These are phyloP conservation scores for Pluteus cervinus DNA, from an alignment of 768 basidiomycete species.

Conservation along the genomic window DNA sequence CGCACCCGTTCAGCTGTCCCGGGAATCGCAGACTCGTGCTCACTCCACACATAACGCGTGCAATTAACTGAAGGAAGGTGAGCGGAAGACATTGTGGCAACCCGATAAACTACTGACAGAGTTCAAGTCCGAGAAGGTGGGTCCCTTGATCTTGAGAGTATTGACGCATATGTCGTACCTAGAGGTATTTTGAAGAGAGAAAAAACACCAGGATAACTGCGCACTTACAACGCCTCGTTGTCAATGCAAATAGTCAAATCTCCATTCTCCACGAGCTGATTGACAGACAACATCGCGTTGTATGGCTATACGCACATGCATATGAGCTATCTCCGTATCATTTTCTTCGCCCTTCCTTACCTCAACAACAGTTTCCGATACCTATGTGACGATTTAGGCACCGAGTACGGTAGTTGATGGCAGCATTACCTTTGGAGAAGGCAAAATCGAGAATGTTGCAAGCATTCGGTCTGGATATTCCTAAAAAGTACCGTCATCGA, in stretches of 20 bases:
- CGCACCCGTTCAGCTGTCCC: conserved; percentile 86
- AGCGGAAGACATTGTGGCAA: conserved; percentile 1
- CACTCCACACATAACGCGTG: conserved; percentile 92
- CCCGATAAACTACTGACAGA: conserved; percentile 32
- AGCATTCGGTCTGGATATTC: conserved; percentile 54
- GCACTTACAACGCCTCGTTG: conserved; percentile 74
- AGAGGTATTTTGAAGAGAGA: not conserved
- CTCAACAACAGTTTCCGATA: conserved; percentile 55
- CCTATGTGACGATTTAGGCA: conserved; percentile 18
- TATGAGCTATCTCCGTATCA: conserved; percentile 29
- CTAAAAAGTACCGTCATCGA: conserved; percentile 18
- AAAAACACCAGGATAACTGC: not conserved
- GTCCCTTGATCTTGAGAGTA: conserved; percentile 58
- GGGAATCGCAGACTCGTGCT: conserved; percentile 91
- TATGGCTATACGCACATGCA: conserved; percentile 69
- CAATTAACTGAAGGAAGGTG: conserved; percentile 48
- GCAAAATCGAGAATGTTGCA: conserved; percentile 47
- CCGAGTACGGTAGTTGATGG: not conserved
- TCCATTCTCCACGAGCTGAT: conserved; percentile 86
- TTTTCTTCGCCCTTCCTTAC: conserved; percentile 46
- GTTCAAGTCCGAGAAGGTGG: conserved; percentile 66
- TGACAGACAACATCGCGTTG: conserved; percentile 76
- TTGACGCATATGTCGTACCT: conserved; percentile 71
- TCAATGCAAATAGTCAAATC: conserved; percentile 84
- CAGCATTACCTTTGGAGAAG: conserved; percentile 40